Evolutionary conservation across 164 flowering plant species (phyloP).

Genomic region (Vitis labrusca): DNA sequence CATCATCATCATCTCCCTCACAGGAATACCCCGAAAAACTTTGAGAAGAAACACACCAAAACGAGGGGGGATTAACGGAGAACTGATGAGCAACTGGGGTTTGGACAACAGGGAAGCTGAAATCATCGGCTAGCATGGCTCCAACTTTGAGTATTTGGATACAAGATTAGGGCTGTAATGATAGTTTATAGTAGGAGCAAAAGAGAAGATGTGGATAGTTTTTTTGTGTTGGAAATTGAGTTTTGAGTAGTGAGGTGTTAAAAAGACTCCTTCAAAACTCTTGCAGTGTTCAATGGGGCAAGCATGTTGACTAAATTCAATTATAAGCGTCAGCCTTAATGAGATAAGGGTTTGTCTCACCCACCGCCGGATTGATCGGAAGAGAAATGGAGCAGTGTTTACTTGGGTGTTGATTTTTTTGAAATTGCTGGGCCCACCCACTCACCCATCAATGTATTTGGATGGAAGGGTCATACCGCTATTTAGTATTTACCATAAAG

Average conservation of each 20-base stretch:
- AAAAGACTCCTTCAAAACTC: neutral
- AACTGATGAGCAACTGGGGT: neutral
- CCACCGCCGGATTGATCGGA: constrained; percentile 6
- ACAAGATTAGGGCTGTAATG: neutral
- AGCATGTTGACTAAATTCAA: neutral
- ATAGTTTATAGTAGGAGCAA: neutral
- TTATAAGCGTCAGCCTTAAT: neutral
- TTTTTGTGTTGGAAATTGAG: neutral
- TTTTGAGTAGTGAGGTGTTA: neutral
- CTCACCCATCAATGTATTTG: too few species aligned
- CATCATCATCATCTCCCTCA: neutral
- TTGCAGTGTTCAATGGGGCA: neutral
- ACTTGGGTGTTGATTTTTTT: too few species aligned
- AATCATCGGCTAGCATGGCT: constrained; percentile 15
- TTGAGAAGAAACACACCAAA: constrained; percentile 12
- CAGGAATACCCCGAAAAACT: neutral
- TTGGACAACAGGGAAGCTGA: constrained; percentile 13
- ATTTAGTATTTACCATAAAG: too few species aligned
- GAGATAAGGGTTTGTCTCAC: neutral
- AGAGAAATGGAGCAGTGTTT: too few species aligned
- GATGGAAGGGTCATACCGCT: too few species aligned
- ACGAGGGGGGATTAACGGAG: neutral
- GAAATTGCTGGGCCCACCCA: too few species aligned
- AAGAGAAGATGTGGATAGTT: neutral
- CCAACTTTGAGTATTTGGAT: neutral